phyloP scores from a whole-genome alignment of 2,329 filamentous ascomycete genomes.

The Alternaria arborescens region DNA sequence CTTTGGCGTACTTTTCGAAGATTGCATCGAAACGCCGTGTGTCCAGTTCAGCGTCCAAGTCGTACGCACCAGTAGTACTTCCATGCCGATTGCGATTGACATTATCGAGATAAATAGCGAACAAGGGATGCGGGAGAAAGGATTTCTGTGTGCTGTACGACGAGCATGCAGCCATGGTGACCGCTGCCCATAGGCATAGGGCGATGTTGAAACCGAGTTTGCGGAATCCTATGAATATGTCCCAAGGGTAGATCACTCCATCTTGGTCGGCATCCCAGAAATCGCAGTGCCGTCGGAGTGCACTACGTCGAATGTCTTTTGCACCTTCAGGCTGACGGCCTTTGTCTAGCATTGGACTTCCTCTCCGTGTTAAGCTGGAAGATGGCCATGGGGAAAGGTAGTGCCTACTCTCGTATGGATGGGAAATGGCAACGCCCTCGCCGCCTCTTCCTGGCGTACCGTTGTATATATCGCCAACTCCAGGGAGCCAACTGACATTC shows the following conservation, averaged over 20 bases:
- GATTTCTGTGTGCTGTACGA: constrained; percentile 25
- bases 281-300: constrained; percentile 27
- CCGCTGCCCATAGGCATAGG: constrained; percentile 27
- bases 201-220: constrained; percentile 23
- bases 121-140: constrained; percentile 24
- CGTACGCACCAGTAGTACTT: constrained; percentile 28
- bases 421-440: not conserved
- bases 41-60: constrained; percentile 26
- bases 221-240: constrained; percentile 28
- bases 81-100: constrained; percentile 26
- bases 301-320: constrained; percentile 14
- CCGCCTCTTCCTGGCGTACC: not conserved
- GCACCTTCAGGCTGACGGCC: not conserved
- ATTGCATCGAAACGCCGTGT: constrained; percentile 26
- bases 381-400: not conserved
- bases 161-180: constrained; percentile 25
- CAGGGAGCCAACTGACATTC: constrained; percentile 9
- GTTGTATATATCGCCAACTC: constrained; percentile 14
- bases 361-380: not conserved
- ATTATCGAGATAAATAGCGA: constrained; percentile 29
- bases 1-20: constrained; percentile 27
- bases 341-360: not conserved
- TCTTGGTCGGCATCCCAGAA: constrained; percentile 28
- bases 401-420: not conserved
- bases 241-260: constrained; percentile 27